phyloP scores from a whole-genome alignment of 495 filamentous ascomycete species.

The Aspergillus bertholletiae region DNA sequence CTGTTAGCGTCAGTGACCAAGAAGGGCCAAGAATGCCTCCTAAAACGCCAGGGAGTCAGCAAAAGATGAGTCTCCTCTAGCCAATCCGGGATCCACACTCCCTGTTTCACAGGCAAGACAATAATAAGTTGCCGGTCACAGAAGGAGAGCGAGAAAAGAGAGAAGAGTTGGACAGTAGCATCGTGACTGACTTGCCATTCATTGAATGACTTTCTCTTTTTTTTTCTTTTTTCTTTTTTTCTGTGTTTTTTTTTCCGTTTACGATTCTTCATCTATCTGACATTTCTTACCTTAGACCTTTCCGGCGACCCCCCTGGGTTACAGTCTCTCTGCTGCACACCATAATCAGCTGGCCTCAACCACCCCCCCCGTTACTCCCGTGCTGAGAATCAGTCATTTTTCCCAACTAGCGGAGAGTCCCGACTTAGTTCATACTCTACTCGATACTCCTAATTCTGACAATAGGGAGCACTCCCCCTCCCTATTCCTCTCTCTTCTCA shows the following conservation, averaged over 20 bases:
- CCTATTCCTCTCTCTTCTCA: not conserved
- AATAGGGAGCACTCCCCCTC: not conserved
- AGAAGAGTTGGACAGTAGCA: not conserved
- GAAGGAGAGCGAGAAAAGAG: not conserved
- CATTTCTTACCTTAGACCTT: not conserved
- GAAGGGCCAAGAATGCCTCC: conserved; percentile 12
- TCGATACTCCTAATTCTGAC: not conserved
- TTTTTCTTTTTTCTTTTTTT: not conserved
- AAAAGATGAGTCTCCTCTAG: conserved; percentile 4
- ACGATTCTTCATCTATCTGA: not conserved
- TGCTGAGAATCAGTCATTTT: not conserved
- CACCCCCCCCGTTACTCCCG: not conserved
- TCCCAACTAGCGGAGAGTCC: conserved; percentile 6
- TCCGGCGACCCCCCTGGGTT: not conserved
- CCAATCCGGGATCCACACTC: conserved; percentile 6
- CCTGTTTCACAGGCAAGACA: conserved; percentile 16
- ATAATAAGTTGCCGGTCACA: conserved; percentile 1
- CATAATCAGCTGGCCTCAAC: not conserved
- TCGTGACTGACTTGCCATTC: not conserved
- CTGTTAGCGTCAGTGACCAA: conserved; percentile 3
- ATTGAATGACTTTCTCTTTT: not conserved
- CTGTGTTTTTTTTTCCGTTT: not conserved
- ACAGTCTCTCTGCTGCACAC: not conserved
- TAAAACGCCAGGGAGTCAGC: conserved; percentile 9
- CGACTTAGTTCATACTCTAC: conserved; percentile 1